These are phyloP conservation scores for Lipomyces spencermartinsiae DNA, from an alignment of 805 yeast genomes.

Conservation along the genomic window DNA sequence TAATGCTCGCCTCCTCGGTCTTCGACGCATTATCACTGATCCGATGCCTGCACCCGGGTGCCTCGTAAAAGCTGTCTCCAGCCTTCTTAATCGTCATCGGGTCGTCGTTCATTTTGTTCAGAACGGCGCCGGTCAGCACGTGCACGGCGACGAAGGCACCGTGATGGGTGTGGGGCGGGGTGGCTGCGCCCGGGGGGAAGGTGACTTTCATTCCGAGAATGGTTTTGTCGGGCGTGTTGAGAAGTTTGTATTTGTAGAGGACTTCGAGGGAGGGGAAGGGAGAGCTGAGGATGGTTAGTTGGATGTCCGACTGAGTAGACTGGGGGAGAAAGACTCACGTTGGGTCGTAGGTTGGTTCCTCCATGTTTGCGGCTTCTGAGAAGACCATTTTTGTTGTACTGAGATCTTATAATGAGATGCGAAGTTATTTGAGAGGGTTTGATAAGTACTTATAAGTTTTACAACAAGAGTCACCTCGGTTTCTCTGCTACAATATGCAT, in stretches of 20 bases:
- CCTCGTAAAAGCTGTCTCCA: conserved; percentile 4
- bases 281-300: conserved; percentile 2
- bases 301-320: not conserved
- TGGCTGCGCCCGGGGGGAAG: conserved; percentile 3
- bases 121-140: conserved; percentile 4
- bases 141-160: conserved; percentile 7
- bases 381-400: not conserved
- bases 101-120: conserved; percentile 2
- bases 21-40: conserved; percentile 4
- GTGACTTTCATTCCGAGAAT: conserved; percentile 6
- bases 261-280: conserved; percentile 8
- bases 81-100: conserved; percentile 2
- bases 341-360: not conserved
- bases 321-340: not conserved
- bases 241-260: not conserved
- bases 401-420: no score
- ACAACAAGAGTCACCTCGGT: not conserved
- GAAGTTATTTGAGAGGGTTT: not conserved
- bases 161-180: conserved; percentile 2
- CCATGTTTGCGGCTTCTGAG: conserved; percentile 7
- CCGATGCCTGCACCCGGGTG: conserved; percentile 4
- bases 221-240: conserved; percentile 3
- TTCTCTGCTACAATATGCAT: no score
- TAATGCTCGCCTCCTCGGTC: conserved; percentile 4
- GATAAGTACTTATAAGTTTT: not conserved